These are phyloP conservation scores for Candida parachauliodes DNA, from an alignment of 805 yeast species.

Conservation along the genomic window DNA sequence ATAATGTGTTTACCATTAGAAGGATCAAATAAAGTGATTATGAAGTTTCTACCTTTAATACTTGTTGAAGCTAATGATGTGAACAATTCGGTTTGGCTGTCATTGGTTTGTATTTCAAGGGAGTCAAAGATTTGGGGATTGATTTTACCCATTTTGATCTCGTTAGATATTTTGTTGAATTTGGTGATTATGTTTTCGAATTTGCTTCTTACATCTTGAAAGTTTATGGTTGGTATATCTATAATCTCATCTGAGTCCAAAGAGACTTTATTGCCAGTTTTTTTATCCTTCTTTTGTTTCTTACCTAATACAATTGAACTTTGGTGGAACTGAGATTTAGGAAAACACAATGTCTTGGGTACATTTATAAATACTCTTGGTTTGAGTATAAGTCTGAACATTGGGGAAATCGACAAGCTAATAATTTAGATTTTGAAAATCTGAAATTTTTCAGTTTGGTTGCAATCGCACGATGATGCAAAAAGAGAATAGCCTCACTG, in stretches of 20 bases:
- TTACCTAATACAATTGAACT: neutral
- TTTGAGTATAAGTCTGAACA: neutral
- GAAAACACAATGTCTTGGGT: no score
- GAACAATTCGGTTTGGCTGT: conserved; percentile 42
- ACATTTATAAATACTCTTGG: conserved; percentile 1
- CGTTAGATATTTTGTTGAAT: conserved; percentile 55
- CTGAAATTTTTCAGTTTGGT: conserved; percentile 5
- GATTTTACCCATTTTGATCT: conserved; percentile 65
- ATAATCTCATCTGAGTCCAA: conserved; percentile 14
- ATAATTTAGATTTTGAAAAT: neutral
- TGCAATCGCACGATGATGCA: conserved; percentile 2
- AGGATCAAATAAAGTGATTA: conserved; percentile 88
- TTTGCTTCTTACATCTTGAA: conserved; percentile 35
- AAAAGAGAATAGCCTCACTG: no score
- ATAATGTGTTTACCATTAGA: conserved; percentile 63
- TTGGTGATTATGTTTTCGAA: conserved; percentile 48
- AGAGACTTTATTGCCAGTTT: conserved; percentile 10
- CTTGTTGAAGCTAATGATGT: conserved; percentile 69
- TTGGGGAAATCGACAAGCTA: neutral
- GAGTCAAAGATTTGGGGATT: conserved; percentile 65
- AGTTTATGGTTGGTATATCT: conserved; percentile 21
- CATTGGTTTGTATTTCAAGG: conserved; percentile 44
- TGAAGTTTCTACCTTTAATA: conserved; percentile 62
- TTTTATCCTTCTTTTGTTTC: conserved; percentile 1
- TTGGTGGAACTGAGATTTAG: neutral